Percentiles rank a stretch among this genome's conserved stretches.
phyloP scores from a whole-genome alignment of 768 basidiomycete species.

The Pleurotus pulmonarius region DNA sequence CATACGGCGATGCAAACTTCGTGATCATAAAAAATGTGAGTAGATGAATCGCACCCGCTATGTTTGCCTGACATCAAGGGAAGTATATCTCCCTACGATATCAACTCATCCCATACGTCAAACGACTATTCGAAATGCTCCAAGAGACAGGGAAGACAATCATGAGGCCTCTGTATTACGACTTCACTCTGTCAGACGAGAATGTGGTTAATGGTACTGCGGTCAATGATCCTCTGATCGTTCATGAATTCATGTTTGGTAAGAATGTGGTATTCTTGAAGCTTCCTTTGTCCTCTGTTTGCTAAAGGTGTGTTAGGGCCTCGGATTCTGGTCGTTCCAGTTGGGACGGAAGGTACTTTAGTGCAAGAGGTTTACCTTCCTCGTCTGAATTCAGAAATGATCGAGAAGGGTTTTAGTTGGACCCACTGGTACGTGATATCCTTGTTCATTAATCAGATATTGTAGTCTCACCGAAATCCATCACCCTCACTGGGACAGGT shows the following conservation, averaged over 20 bases:
- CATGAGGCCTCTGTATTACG: slow-evolving; percentile 28
- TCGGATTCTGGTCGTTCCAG: slow-evolving; percentile 27
- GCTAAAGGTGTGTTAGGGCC: slow-evolving; percentile 16
- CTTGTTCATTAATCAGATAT: background rate
- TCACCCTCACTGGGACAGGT: slow-evolving; percentile 17
- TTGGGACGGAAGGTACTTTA: slow-evolving; percentile 23
- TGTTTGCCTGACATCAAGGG: background rate
- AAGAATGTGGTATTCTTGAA: background rate
- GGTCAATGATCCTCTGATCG: slow-evolving; percentile 21
- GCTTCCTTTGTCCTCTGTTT: background rate
- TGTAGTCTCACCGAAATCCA: background rate
- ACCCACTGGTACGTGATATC: slow-evolving; percentile 25
- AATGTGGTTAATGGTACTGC: slow-evolving; percentile 23
- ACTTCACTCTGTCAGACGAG: slow-evolving; percentile 26
- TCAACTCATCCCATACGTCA: slow-evolving; percentile 28
- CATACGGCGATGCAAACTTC: slow-evolving; percentile 31
- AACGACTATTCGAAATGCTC: slow-evolving; percentile 25
- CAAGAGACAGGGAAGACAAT: slow-evolving; percentile 26
- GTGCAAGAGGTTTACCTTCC: slow-evolving; percentile 27
- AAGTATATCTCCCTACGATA: slow-evolving; percentile 28
- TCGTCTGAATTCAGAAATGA: slow-evolving; percentile 11
- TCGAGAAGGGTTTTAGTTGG: slow-evolving; percentile 20
- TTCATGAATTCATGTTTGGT: slow-evolving; percentile 34
- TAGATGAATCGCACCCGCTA: background rate
- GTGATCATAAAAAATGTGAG: slow-evolving; percentile 28